Evolutionary conservation across 768 basidiomycete genomes (phyloP), one percentile per base, ranked within the genome.

Genomic region (Artomyces pyxidatus): DNA sequence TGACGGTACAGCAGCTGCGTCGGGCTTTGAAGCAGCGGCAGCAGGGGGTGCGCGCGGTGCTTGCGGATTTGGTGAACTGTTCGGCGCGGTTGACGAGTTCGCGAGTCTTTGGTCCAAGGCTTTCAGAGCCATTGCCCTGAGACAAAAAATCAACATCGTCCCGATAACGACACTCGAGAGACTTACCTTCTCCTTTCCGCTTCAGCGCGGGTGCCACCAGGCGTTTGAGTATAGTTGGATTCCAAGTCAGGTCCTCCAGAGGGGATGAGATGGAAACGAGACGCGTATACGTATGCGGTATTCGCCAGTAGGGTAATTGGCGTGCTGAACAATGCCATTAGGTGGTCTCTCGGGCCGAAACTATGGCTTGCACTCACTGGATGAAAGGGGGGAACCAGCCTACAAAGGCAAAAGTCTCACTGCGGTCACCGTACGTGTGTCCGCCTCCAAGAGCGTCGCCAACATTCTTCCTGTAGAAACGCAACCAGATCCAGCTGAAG

Each of bases 381-480:
- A 92, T 67, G 63, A 94, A 81, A 14, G 94, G 92, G 52, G 96
- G 96, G 77, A 99, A 99, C 92, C 94, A 99, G 50, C 83, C 83
- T 16, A 91, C 73, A 59, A 99, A 81, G 25, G 92, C 84, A 61
- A 99, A 99, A 5, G 95, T 97, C 64, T 99, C 96, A 66, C 88
- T 91, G 54, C 93, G 73, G 63, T 99, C 96, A 17, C 96, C 96
- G 59, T 95, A 86, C 4, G 80, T 77, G n/a, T 72, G 76, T 4
- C 70, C 70, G 4, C 85, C 84, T 41, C 75, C 77, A 28, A 80
- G 62, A 0, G 76, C 64, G 49, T 91, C 88, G 28, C 72, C 73
- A 4, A 76, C 69, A 59, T 85, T 87, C 64, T 86, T 83, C 70
- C 98, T 98, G 75, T 97, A 92, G 73, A 99, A 98, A 30, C 96